Evolutionary conservation across 225 moss, liverwort and hornwort species (phyloP), one percentile per base, ranked within the genome.

Genomic region (Physcomitrium patens): DNA sequence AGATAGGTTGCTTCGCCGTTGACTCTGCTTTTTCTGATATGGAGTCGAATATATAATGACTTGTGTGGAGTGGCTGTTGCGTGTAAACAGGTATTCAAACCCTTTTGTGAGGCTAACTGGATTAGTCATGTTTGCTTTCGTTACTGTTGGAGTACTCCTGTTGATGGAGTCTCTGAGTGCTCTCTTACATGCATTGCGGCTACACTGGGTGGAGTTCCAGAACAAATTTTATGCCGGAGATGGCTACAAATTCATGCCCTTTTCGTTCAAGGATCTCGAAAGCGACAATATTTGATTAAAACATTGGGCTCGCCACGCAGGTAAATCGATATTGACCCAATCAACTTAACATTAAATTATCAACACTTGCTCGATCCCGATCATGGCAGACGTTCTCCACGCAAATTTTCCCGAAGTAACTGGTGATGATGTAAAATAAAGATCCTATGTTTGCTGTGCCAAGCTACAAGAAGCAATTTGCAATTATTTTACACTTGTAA

Each of bases 181-280:
- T 44, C 92, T 96, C 69, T 75, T 96, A 84, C 96, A 96, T 63
- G 96, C 96, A 22, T 86, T 96, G 63, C 83, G 96, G 51, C 76
- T 96, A 12, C 96, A 96, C 74, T 96, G 96, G 96, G 94, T 97
- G 44, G 96, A 97, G 61, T 84, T 84, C 23, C 92, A 92, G 70
- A 94, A 91, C 71, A 96, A 96, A 70, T 96, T 96, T 52, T 96
- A 89, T 55, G 15, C 43, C 60, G 96, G 96, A 20, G 96, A 96
- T 78, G 96, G 94, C 15, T 91, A 96, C 78, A 91, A 75, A 84
- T 96, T 96, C 75, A 65, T 23, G 48, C 96, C 96, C 4, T 87
- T 94, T 51, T 78, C 89, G 48, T 96, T 99, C 75, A 71, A 80
- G 50, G 60, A 79, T 44, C 79, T 83, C 16, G 84, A 89, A 60